Evolutionary conservation across 768 basidiomycete species (phyloP).

Genomic region (Pilatotrama ljubarskyi): DNA sequence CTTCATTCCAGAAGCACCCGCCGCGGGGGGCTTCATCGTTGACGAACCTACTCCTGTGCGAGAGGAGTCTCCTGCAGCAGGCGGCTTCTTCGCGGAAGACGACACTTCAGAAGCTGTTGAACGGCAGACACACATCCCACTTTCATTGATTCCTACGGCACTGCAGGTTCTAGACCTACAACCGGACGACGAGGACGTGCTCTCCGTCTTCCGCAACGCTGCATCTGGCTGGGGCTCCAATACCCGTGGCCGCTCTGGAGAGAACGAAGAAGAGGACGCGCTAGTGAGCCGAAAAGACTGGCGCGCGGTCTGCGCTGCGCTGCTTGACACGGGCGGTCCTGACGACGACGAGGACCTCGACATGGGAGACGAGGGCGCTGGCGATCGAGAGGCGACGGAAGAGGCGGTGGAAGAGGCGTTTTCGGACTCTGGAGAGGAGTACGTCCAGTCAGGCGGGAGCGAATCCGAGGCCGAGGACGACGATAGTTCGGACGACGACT

Average conservation of each 20-base stretch:
- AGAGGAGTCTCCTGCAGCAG: conserved; percentile 20
- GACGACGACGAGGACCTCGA: conserved; percentile 31
- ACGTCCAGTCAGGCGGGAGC: conserved; percentile 22
- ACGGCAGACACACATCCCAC: conserved; percentile 42
- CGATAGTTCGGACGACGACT: conserved; percentile 36
- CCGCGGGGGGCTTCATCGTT: conserved; percentile 34
- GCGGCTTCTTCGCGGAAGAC: conserved; percentile 33
- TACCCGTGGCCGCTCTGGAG: conserved; percentile 25
- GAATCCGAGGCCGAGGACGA: conserved; percentile 32
- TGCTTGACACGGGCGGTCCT: conserved; percentile 43
- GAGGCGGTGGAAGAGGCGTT: conserved; percentile 25
- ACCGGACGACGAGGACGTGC: conserved; percentile 66
- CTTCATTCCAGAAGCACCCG: conserved; percentile 19
- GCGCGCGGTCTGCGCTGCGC: conserved; percentile 76
- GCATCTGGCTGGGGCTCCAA: conserved; percentile 60
- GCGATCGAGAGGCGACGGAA: conserved; percentile 28
- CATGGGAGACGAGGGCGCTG: conserved; percentile 26
- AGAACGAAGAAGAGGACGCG: conserved; percentile 27
- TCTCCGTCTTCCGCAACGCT: conserved; percentile 73
- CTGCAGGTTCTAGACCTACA: conserved; percentile 61
- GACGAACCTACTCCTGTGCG: conserved; percentile 15
- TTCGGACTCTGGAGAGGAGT: conserved; percentile 35
- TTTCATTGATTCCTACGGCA: conserved; percentile 60
- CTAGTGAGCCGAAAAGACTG: conserved; percentile 68
- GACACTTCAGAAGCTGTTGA: conserved; percentile 12